A percentile compares a stretch with the other conserved stretches of the same genome.
Conservation (phyloP, 345 rosid species). For the Citrus trifoliata region DNA sequence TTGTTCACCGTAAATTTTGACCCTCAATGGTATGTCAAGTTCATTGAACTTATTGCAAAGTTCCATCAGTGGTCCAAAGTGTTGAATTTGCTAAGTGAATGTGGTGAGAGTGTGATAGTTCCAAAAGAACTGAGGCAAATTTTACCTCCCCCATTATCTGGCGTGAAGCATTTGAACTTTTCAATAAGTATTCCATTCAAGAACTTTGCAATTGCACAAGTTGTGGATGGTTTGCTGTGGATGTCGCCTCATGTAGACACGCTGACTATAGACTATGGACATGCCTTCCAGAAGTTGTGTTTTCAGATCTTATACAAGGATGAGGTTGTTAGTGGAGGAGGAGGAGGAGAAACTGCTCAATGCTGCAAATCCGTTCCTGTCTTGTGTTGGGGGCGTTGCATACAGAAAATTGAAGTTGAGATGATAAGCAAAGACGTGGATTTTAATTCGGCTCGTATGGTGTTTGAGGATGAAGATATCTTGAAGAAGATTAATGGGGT, state of each 20-base stretch:
- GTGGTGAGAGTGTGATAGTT: not conserved
- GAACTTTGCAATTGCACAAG: not conserved
- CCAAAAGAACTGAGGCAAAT: not conserved
- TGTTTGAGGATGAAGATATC: too few relatives aligned
- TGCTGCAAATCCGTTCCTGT: too few relatives aligned
- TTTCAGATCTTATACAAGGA: too few relatives aligned
- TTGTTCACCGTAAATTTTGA: not conserved
- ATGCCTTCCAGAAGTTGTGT: not conserved
- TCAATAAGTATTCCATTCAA: fast-evolving
- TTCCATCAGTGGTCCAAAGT: not conserved
- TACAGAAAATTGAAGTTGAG: too few relatives aligned
- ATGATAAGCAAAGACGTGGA: too few relatives aligned
- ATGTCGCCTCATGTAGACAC: constrained; percentile 2
- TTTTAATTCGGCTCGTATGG: too few relatives aligned
- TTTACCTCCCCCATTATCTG: not conserved
- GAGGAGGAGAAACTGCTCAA: too few relatives aligned
- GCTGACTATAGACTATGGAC: not conserved
- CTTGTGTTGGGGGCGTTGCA: too few relatives aligned
- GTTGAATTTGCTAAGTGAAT: not conserved
- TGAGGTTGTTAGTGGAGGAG: too few relatives aligned
- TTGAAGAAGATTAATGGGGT: too few relatives aligned
- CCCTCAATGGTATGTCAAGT: not conserved
- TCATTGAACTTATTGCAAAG: not conserved
- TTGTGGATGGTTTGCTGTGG: constrained; percentile 3
- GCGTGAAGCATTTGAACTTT: not conserved